Base-by-base conservation (phyloP, 1,284 basidiomycete genomes). In the Rhodotorula sp. region DNA sequence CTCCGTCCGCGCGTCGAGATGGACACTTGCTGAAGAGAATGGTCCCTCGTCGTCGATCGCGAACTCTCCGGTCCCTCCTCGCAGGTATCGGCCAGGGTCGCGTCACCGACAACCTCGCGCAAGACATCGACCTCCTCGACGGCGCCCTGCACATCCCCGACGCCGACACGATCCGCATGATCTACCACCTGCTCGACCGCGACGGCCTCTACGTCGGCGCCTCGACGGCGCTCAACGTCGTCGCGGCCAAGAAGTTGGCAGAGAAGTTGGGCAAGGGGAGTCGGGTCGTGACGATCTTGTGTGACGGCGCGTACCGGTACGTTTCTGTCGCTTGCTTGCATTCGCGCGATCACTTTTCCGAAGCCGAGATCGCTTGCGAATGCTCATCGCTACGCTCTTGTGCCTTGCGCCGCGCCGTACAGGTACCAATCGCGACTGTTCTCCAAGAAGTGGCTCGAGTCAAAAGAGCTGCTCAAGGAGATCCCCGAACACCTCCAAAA, bases 151-250 rank as follows among this genome's bases (percentile, higher is more conserved):
- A 88, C 77, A 89, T 99, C 59, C 85, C 93, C 8, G 97, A 99
- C 80, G 87, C 89, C 78, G 90, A 95, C 80, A 90, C 91, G 34
- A 93, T 99, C 79, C 85, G 85, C 56, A 98, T 97, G 93, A 84
- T 99, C 60, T 99, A 97, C 82, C 88, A 93, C 67, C 84, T 98
- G 50, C 84, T 99, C 56, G 91, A 97, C 80, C 87, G 89, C 59
- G 97, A 98, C 81, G 97, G 97, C 1, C 80, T 99, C 50, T 99
- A 99, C 83, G 84, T 99, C 62, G 97, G 97, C n/a, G 95, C 95
- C 3, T 95, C 91, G 73, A 91, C 93, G 2, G 94, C 97, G 3
- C 83, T 99, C 72, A 99, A 99, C 80, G 93, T 98, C 31, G 94
- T 93, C 49, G 93, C 95, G 21, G 95, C 95, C 0, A 87, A 88